phyloP scores from a whole-genome alignment of 257 asterid genomes.

The Nyctanthes arbortristis region DNA sequence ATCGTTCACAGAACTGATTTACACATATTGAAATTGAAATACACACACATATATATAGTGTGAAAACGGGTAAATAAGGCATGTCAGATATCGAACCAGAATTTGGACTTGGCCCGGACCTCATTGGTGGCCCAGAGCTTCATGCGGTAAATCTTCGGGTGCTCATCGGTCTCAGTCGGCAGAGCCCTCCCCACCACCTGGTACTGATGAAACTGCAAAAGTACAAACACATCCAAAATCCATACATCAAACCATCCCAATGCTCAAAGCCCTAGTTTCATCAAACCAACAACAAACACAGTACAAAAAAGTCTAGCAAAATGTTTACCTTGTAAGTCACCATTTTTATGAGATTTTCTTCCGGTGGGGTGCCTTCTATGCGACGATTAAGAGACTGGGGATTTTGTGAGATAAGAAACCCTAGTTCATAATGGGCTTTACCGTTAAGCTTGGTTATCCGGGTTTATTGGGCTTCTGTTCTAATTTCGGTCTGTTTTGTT shows the following conservation, averaged over 20 bases:
- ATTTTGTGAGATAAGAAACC: not conserved
- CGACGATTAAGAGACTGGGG: not conserved
- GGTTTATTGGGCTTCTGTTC: too few species aligned
- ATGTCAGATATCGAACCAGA: not conserved
- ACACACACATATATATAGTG: too few species aligned
- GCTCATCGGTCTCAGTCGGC: not conserved
- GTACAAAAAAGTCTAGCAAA: too few species aligned
- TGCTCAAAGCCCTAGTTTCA: not conserved
- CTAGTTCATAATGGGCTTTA: not conserved
- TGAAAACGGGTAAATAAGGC: too few species aligned
- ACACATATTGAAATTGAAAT: too few species aligned
- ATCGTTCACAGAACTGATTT: not conserved
- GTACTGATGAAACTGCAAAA: not conserved
- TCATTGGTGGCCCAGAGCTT: not conserved
- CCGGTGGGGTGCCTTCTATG: not conserved
- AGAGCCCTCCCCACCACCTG: not conserved
- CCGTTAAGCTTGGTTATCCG: too few species aligned
- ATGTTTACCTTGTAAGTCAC: not conserved
- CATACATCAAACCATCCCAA: not conserved
- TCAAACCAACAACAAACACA: not conserved
- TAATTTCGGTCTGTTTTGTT: too few species aligned
- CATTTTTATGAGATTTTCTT: not conserved
- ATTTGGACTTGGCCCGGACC: not conserved
- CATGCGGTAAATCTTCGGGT: not conserved
- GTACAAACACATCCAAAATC: not conserved